Percentiles rank a stretch among this genome's conserved stretches.
Conservation (phyloP, 352 stramenopile genomes). For the Globisporangium yorkense region DNA sequence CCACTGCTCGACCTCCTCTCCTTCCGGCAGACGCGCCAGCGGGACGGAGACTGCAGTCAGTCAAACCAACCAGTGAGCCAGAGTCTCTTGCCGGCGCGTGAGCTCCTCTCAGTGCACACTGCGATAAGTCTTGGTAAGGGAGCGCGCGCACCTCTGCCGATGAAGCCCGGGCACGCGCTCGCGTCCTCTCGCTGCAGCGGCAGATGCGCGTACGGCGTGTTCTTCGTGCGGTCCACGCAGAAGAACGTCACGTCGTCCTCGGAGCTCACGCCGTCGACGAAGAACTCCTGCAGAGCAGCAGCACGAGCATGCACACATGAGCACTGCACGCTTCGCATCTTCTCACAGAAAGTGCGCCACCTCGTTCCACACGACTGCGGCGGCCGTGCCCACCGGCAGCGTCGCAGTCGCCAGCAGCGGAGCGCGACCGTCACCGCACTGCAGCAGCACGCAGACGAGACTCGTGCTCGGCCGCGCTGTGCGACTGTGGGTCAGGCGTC, state of each 20-base stretch:
- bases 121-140: too few relatives aligned
- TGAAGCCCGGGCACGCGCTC: constrained; percentile 44
- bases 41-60: constrained; percentile 43
- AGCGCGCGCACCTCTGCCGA: constrained; percentile 59
- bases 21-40: constrained; percentile 53
- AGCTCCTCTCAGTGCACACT: background rate
- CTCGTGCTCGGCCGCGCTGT: constrained; percentile 19
- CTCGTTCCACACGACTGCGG: constrained; percentile 49
- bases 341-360: constrained; percentile 8
- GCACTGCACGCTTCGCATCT: background rate
- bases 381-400: constrained; percentile 26
- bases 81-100: background rate
- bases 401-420: constrained; percentile 38
- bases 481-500: constrained; percentile 13
- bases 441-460: constrained; percentile 50
- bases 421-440: constrained; percentile 14
- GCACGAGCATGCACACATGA: background rate
- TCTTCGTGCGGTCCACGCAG: constrained; percentile 59
- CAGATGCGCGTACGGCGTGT: constrained; percentile 32
- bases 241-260: constrained; percentile 63
- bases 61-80: background rate
- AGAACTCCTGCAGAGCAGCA: constrained; percentile 45
- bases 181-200: constrained; percentile 40
- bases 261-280: constrained; percentile 54
- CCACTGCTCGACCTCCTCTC: constrained; percentile 84